Base-by-base conservation (phyloP, 345 rosid species). In the Turnera subulata region DNA sequence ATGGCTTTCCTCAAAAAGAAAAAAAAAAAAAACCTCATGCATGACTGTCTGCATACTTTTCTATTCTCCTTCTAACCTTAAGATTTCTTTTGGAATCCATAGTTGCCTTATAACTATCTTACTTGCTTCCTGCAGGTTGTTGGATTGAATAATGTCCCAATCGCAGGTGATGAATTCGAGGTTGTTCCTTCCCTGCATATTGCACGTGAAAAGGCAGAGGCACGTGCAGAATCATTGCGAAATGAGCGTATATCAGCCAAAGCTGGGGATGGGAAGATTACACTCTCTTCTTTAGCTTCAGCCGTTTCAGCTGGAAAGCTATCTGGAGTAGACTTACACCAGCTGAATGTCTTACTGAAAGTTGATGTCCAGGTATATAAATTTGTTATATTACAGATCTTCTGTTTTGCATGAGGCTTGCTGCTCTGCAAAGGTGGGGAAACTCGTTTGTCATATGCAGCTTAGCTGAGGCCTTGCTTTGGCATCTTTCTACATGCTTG, bases 241-340 rank as follows among this genome's bases (percentile, higher is more conserved):
- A 62, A 85, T 65, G 91, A 89, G 56, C 91, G 88, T 43, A 83
- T 89, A 75, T 82, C 88, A 37, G 91, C 83, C 57, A 89, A 86
- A 80, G 97, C 99, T 56, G 97, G 96, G 69, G 97, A 89, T 73
- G 99, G 96, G 46, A 93, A 79, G 81, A 77, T 89, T 54, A 93
- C 97, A 13, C 97, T 93, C 75, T 93, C 97, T 64, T 93, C 97
- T 65, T 71, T 87, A 32, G 99, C 96, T 66, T 89, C 97, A 54
- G 96, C 97, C 47, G 84, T 85, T 67, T 84, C 96, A 62, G 64
- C 87, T 4, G 82, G 94, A 68, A 89, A 76, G 76, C 77, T 77
- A 72, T 78, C 96, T 62, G 99, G 99, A 62, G 45, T 93, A 62
- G 97, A 87, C 74, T 82, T 93, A 82, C 99, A 93, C 76, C 96